Base-by-base conservation (phyloP, 441 rosid genomes). In the Isatis lusitanica region DNA sequence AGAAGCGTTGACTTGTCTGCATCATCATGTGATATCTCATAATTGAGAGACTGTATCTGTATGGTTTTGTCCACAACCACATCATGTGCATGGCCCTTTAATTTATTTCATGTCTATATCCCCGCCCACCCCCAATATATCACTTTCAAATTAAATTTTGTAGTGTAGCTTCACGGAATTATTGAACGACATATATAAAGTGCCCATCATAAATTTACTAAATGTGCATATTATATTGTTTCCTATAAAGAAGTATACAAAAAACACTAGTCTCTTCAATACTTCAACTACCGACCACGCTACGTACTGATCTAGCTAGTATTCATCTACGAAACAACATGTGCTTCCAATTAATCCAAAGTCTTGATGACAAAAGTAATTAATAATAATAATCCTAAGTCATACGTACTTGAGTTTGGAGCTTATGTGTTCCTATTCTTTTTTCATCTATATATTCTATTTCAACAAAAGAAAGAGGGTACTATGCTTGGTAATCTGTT, bases 231-330 rank as follows among this genome's bases (percentile, higher is more conserved):
- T 16, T 5, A 56, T 56, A 63, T 44, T 56, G 31, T 24, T 44
- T 28, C 4, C 21, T 39, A 6, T 10, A 31, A 4, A 48, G 26
- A 63, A 65, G 15, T 4, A 74, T 30, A 59, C 9, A 26, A 24
- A 58, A 64, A 67, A 60, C 73, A 74, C 33, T 30, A 51, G 78
- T 74, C 57, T 74, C 73, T 50, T 74, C 39, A 60, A 51, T 60
- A 30, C 57, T 74, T 33, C 68, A 74, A 60, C 68, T 18, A 67
- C 78, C 73, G 47, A 74, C 63, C 53, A 67, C 30, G 62, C 21
- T 50, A 26, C 28, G 28, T 26, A 43, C 7, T 30, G 48, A 48
- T 44, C 30, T 71, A 28, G 64, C 30, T 71, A 28, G 64, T 64
- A 64, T 57, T 13, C 24, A 74, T 66, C 52, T 53, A 39, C 52